Evolutionary conservation across 306 rosid genomes (phyloP), one percentile per base, ranked within the genome.

Genomic region (Sesbania bispinosa): DNA sequence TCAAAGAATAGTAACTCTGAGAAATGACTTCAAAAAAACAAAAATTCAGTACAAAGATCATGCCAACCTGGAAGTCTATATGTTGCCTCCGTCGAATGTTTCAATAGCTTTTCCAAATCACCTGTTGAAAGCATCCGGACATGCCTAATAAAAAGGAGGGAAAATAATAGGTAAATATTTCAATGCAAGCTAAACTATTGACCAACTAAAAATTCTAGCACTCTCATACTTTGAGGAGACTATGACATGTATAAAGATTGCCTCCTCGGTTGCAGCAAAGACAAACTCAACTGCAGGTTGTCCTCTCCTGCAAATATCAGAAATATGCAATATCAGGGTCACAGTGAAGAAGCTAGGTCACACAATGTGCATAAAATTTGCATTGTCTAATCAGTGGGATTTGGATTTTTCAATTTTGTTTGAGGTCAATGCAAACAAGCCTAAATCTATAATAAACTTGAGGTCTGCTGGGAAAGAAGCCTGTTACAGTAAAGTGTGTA

Each of bases 191-290:
- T 35, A 68, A 39, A 52, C 54, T 46, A 55, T 38, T 39, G 70
- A 46, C 27, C 23, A 54, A 76, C 57, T 55, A 61, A 68, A 77
- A 71, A 47, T 13, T 33, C 55, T 14, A 16, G 63, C 52, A 73
- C 16, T 18, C 7, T 53, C 80, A 30, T 86, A 94, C 99, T 94
- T 94, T 43, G 96, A 90, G 41, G 97, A 89, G 45, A 89, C 86
- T 55, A 90, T 75, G 69, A 79, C 97, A 77, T 94, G 97, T 68
- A 91, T 83, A 73, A 87, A 89, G 66, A 94, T 82, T 68, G 96
- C 96, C 81, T 94, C 99, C 74, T 91, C 96, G 7, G 89, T 89
- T 39, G 96, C 97, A 83, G 97, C 79, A 90, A 94, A 90, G 48
- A 86, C 76, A 82, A 94, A 94, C 77, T 94, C 99, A 61, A 94